Base-by-base conservation (phyloP, 352 stramenopile species). In the Phytophthora boehmeriae region DNA sequence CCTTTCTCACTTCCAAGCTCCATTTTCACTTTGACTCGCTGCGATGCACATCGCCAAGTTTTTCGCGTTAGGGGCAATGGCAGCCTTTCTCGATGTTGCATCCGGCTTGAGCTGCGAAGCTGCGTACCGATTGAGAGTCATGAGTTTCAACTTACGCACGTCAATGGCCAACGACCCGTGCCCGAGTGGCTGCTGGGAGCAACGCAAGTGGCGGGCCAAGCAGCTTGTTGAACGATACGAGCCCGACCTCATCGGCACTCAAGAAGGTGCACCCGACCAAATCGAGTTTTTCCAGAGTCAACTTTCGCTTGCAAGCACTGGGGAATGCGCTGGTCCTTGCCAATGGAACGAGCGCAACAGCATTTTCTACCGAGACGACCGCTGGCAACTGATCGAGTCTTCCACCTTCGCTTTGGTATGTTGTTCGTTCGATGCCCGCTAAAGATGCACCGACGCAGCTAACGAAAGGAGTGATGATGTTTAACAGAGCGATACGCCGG, bases 91-190 rank as follows among this genome's bases (percentile, higher is more conserved):
- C 11, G 36, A 35, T 28, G 10, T 3, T 25, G 54, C 30, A 20
- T 48, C 17, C 16, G 42, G 48, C 13, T 47, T 23, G 41, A 66
- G 49, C 13, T 66, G 47, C 44, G 27, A 4, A 14, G 30, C 32
- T 28, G 41, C 51, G 16, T 39, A 42, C 38, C 42, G 42, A 32
- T 48, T 88, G 46, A 83, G 83, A 34, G 71, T 89, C 25, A 89
- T 89, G 80, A 89, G 73, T 52, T 88, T 92, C 54, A 92, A 92
- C 38, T 36, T 92, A 28, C 80, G 83, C 42, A 92, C 83, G 35
- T 80, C 80, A 14, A 58, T 84, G 10, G 83, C 83, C 13, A 80
- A 77, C 10, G 80, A 92, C 20, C 73, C 80, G 8, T 92, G 80
- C 52, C 77, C 79, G 0, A 63, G 52, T 23, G 83, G 83, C n/a